Evolutionary conservation across 306 rosid species (phyloP).

Genomic region (Amphicarpaea edgeworthii): DNA sequence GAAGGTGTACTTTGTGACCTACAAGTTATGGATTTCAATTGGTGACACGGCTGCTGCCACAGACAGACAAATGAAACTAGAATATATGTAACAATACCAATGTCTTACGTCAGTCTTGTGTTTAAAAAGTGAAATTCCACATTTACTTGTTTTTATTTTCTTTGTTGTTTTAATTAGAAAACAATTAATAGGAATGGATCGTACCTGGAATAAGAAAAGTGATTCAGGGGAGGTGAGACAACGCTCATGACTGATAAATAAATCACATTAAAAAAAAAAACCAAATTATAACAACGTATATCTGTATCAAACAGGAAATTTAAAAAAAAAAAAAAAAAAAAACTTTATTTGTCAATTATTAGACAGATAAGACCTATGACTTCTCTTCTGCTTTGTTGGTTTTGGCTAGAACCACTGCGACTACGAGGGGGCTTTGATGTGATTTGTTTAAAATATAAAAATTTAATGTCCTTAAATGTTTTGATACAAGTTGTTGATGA

Average conservation of each 20-base stretch:
- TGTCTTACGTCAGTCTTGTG: not conserved
- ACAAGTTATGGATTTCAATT: no score
- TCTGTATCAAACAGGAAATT: not conserved
- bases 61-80: not conserved
- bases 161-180: not conserved
- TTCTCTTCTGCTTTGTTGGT: conserved; percentile 10
- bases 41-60: not conserved
- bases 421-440: not conserved
- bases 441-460: conserved; percentile 10
- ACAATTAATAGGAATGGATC: not conserved
- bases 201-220: not conserved
- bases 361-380: not conserved
- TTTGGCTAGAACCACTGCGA: conserved; percentile 25
- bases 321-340: no score
- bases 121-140: not conserved
- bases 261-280: no score
- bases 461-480: conserved; percentile 20
- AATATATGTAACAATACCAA: not conserved
- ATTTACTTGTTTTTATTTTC: no score
- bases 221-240: not conserved
- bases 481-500: conserved; percentile 39
- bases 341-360: not conserved
- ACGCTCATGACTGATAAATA: no score
- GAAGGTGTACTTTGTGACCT: not conserved
- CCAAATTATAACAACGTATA: no score